phyloP scores from a whole-genome alignment of 148 eudicot species.

The Rhododendron ferrugineum region DNA sequence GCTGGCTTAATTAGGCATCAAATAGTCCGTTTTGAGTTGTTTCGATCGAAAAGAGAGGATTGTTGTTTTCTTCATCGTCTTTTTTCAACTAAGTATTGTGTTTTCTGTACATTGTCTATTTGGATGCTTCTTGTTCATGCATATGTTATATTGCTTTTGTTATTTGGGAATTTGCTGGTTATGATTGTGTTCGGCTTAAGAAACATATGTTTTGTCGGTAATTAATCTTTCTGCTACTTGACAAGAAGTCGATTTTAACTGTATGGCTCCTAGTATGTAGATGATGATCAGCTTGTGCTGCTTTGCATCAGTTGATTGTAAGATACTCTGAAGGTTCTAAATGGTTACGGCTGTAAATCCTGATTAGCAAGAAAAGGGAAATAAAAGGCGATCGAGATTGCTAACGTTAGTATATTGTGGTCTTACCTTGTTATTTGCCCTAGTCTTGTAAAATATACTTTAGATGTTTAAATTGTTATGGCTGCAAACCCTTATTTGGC shows the following conservation, averaged over 20 bases:
- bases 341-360: no score
- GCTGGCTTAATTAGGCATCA: conserved; percentile 13
- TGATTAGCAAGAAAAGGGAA: no score
- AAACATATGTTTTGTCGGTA: neutral
- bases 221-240: neutral
- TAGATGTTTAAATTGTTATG: no score
- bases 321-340: neutral
- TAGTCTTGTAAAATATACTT: no score
- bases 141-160: neutral
- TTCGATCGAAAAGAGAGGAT: conserved; percentile 10
- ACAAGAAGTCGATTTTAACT: neutral
- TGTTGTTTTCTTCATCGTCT: conserved; percentile 30
- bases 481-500: neutral
- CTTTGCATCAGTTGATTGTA: neutral
- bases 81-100: neutral
- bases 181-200: neutral
- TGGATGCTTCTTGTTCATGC: neutral
- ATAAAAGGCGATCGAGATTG: no score
- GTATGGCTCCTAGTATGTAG: neutral
- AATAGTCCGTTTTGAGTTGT: conserved; percentile 13
- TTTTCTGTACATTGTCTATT: neutral
- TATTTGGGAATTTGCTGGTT: neutral
- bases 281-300: neutral
- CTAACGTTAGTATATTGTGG: no score
- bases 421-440: no score